Evolutionary conservation across 768 basidiomycete genomes (phyloP).

Genomic region (Termitomyces sp.): DNA sequence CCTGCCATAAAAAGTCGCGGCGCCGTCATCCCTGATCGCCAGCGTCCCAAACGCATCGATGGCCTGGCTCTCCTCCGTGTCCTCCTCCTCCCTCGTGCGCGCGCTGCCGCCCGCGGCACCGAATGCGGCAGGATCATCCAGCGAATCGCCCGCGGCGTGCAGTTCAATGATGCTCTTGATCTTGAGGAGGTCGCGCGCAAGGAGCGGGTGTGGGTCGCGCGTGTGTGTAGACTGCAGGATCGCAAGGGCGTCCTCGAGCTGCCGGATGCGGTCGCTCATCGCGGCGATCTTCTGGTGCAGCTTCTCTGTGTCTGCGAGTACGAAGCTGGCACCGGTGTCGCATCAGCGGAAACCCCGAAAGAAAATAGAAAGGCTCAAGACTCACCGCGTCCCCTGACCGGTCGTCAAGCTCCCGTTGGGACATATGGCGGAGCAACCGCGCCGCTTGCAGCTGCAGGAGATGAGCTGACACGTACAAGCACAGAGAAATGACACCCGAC

Average conservation of each 20-base stretch:
- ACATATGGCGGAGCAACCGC: conserved; percentile 75
- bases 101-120: too few relatives aligned
- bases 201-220: conserved; percentile 52
- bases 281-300: conserved; percentile 61
- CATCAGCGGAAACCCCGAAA: too few relatives aligned
- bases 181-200: conserved; percentile 53
- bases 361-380: not conserved
- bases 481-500: too few relatives aligned
- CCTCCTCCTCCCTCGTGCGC: conserved; percentile 21
- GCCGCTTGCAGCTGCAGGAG: conserved; percentile 49
- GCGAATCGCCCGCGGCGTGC: conserved; percentile 46
- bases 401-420: conserved; percentile 75
- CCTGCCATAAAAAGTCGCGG: conserved; percentile 67
- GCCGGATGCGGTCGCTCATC: conserved; percentile 69
- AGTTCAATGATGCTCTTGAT: conserved; percentile 69
- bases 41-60: conserved; percentile 69
- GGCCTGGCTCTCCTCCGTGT: conserved; percentile 39
- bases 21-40: conserved; percentile 65
- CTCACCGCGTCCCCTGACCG: conserved; percentile 72
- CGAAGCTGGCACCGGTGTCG: conserved; percentile 39
- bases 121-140: not conserved
- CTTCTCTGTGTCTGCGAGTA: conserved; percentile 67
- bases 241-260: conserved; percentile 63
- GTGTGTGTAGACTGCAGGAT: conserved; percentile 47
- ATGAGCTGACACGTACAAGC: not conserved